Evolutionary conservation across 495 filamentous ascomycete species (phyloP), one percentile per base, ranked within the genome.

Genomic region (Amphirosellinia nigrospora): DNA sequence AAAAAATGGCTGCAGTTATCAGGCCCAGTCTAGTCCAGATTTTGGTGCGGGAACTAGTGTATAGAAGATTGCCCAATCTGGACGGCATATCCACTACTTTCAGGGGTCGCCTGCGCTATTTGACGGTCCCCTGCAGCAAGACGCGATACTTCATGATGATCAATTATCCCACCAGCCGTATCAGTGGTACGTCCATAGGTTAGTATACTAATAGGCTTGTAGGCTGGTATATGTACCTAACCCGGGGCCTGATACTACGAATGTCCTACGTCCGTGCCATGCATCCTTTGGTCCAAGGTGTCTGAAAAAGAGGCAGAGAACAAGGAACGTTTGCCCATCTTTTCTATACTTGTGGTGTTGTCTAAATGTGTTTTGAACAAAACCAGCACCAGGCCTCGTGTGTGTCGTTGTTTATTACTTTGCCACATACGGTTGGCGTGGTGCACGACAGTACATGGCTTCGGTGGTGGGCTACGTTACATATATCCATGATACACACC

Each of bases 31-130:
- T n/a, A n/a, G n/a, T n/a, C 45, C 45, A 23, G 45, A 10, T n/a
- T 48, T 46, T 1, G 46, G n/a, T 3, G n/a, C n/a, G n/a, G n/a
- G 6, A 21, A 5, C 2, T 5, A 8, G 0, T 6, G 1, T 21
- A 3, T 53, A 55, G 50, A 11, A 32, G 32, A 48, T 48, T 48
- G 4, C 60, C 60, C 41, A 5, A 61, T 62, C 43, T 41, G 38
- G 39, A 30, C 16, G 43, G 28, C 21, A 30, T 62, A 19, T 50
- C 64, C 64, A 56, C n/a, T 45, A n/a, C 46, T 58, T 59, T 59
- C 65, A 68, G 53, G 65, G 65, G 65, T 8, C 28, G 21, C 56
- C 30, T 48, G 41, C 26, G n/a, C 52, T 2, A 68, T 43, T 55
- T 1, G 16, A 26, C 15, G 9, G 3, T 23, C 38, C 34, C 58